Conservation (phyloP, 2,329 filamentous ascomycete species). For the Paracorniculantispora psalliotae region DNA sequence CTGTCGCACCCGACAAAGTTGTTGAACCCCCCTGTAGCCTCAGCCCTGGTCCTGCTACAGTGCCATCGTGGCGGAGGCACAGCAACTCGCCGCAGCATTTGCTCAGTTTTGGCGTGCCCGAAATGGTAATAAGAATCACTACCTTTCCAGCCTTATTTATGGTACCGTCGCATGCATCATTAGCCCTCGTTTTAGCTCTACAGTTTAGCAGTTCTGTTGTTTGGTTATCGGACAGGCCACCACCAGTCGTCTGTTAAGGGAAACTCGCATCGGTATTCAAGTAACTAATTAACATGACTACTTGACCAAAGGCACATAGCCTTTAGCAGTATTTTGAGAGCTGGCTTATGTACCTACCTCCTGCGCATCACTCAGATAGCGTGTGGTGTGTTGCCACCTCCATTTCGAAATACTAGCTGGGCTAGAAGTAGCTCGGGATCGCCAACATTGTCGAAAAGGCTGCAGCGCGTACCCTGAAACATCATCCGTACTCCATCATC, state of each 20-base stretch:
- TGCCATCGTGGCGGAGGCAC: background rate
- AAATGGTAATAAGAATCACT: conserved; percentile 1
- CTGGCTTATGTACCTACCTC: too few species aligned
- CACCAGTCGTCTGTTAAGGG: background rate
- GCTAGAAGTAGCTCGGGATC: background rate
- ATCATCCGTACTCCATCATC: background rate
- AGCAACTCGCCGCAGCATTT: background rate
- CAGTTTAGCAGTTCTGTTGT: too few species aligned
- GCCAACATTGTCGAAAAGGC: background rate
- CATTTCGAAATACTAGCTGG: background rate
- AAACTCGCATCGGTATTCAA: too few species aligned
- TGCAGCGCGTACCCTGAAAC: background rate
- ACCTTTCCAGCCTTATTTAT: background rate
- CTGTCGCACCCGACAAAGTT: background rate
- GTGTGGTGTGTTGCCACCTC: background rate
- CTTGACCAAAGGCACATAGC: too few species aligned
- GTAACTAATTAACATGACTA: too few species aligned
- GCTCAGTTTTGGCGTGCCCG: background rate
- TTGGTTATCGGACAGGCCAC: background rate
- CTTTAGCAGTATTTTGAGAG: too few species aligned
- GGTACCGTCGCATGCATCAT: background rate
- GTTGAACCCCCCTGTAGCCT: background rate
- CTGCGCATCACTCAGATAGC: too few species aligned
- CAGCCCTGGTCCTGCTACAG: background rate
- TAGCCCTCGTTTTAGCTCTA: too few species aligned